Conservation (phyloP, 371 early-diverging fungal species). For the Syncephalastrum contaminatum region DNA sequence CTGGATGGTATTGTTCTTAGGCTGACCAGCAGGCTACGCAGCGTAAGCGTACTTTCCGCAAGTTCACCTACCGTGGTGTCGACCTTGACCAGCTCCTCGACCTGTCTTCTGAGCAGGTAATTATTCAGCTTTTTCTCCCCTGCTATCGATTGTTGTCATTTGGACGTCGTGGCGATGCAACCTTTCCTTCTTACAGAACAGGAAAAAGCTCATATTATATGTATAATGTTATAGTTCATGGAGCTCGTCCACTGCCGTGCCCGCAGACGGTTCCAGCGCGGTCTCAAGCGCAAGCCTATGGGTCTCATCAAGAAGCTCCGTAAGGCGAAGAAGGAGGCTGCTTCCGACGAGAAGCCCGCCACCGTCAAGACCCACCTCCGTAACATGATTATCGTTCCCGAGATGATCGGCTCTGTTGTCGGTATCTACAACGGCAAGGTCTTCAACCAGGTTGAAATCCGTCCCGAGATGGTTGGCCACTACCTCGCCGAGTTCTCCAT, state of each 20-base stretch:
- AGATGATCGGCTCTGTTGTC: constrained; percentile 98
- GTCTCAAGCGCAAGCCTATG: constrained; percentile 97
- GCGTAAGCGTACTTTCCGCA: constrained; percentile 95
- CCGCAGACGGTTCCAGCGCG: constrained; percentile 96
- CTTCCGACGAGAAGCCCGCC: constrained; percentile 91
- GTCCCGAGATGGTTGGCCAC: constrained; percentile 99
- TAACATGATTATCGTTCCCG: constrained; percentile 99
- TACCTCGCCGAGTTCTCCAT: constrained; percentile 96
- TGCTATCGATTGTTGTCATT: no score
- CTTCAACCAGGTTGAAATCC: constrained; percentile 99
- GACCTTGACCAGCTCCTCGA: constrained; percentile 88
- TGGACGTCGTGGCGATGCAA: no score
- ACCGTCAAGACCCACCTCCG: constrained; percentile 99
- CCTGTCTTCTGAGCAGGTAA: constrained; percentile 81
- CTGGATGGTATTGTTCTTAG: constrained; percentile 18
- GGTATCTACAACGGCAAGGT: constrained; percentile 99
- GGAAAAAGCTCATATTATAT: no score
- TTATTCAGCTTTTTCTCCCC: no score
- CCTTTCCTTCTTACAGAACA: no score
- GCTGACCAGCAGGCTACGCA: constrained; percentile 48
- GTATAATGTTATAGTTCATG: constrained; percentile 65
- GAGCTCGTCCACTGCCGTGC: constrained; percentile 94
- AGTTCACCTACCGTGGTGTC: constrained; percentile 97
- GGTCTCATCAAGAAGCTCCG: constrained; percentile 95
- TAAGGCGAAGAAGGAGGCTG: constrained; percentile 91